phyloP scores from a whole-genome alignment of 768 basidiomycete species.

The Hysterangium stoloniferum region DNA sequence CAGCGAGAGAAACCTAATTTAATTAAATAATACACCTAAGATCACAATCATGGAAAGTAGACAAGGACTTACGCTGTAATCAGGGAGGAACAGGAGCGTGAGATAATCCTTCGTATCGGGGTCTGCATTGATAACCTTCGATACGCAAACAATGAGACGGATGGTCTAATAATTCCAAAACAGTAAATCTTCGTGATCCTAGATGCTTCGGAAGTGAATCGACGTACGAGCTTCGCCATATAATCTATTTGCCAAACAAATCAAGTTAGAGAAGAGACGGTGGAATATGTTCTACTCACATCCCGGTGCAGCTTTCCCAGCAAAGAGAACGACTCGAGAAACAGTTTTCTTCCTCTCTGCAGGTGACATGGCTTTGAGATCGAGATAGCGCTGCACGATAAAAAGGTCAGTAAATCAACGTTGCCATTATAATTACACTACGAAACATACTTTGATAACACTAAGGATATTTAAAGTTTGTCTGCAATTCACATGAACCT shows the following conservation, averaged over 20 bases:
- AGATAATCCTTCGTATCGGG: slow-evolving; percentile 83
- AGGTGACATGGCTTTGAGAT: slow-evolving; percentile 69
- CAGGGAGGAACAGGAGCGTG: slow-evolving; percentile 89
- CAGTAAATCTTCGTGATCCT: neutral
- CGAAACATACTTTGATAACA: slow-evolving; percentile 63
- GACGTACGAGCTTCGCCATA: slow-evolving; percentile 76
- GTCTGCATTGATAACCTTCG: slow-evolving; percentile 65
- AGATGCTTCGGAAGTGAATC: neutral
- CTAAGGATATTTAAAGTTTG: slow-evolving; percentile 93
- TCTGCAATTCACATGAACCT: slow-evolving; percentile 39
- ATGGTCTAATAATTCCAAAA: slow-evolving; percentile 49
- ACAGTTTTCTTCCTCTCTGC: slow-evolving; percentile 75
- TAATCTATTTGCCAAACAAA: slow-evolving; percentile 45
- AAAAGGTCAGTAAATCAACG: neutral
- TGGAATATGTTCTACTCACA: slow-evolving; percentile 38
- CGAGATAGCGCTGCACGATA: slow-evolving; percentile 64
- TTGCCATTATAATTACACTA: neutral
- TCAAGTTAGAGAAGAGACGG: slow-evolving; percentile 8
- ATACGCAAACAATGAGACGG: slow-evolving; percentile 88
- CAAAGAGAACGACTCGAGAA: slow-evolving; percentile 92
- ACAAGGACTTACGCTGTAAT: slow-evolving; percentile 56
- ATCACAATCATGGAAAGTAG: neutral
- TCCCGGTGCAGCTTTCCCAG: slow-evolving; percentile 93
- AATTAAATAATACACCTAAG: neutral
- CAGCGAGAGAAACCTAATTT: slow-evolving; percentile 51